Base-by-base conservation (phyloP, 108 stramenopile genomes). In the Cyclotella distinguenda region DNA sequence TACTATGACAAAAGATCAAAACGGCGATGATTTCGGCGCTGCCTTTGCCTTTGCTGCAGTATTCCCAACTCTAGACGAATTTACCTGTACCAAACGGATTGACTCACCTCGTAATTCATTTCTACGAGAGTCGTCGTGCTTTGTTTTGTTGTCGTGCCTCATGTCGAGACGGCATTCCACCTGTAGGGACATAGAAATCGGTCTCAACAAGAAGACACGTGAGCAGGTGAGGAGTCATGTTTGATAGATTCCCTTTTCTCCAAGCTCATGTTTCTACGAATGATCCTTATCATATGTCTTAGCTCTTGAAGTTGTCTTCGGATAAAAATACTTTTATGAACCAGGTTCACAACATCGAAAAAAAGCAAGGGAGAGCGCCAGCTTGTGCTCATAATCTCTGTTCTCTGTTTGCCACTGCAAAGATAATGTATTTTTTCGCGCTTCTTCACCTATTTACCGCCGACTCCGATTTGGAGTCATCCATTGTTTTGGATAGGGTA, bases 231-330 rank as follows among this genome's bases (percentile, higher is more conserved):
- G 59, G n/a, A n/a, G n/a, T n/a, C n/a, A n/a, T n/a, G n/a, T n/a
- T n/a, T n/a, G n/a, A 64, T 58, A 48, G 34, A 59, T 49, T 30
- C 42, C 26, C 25, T 54, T 25, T 30, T 28, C 25, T 40, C 23
- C 18, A 38, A 9, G 39, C 58, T 49, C 18, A 32, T 21, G 4
- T 8, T 38, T 52, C 4, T 19, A 21, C n/a, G 10, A 38, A 19
- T 28, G 19, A 27, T 22, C 4, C 35, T 31, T 61, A 27, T 52
- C n/a, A 39, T 42, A 27, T 0, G 30, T 13, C 47, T 30, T 27
- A 75, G 74, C 65, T 75, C 36, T 52, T 58, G 26, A 30, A 31
- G 22, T 38, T 67, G 6, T 63, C 66, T 0, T 75, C 66, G 18
- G 66, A 68, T 42, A 36, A 55, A 21, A 34, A 45, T 19, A 66